A percentile compares a stretch with the other conserved stretches of the same genome.
These are phyloP conservation scores for Tylopilus subfusipes DNA, from an alignment of 768 basidiomycete genomes.

Conservation along the genomic window DNA sequence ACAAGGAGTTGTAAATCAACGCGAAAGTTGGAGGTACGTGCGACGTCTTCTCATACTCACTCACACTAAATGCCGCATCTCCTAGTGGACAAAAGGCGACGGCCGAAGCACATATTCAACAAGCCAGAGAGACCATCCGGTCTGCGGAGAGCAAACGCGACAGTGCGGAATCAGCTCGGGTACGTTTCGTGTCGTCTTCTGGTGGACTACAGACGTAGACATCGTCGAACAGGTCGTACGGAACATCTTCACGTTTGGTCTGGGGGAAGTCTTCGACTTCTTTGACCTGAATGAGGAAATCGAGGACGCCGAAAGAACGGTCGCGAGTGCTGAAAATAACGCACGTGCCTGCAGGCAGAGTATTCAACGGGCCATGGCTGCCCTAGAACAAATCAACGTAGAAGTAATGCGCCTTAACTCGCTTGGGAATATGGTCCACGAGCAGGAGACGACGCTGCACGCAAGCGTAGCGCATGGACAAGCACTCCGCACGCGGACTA, in stretches of 20 bases:
- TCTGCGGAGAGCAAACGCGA: conserved; percentile 13
- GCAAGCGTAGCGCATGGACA: conserved; percentile 6
- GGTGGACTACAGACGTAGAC: neutral
- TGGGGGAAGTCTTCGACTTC: conserved; percentile 15
- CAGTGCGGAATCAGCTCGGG: conserved; percentile 14
- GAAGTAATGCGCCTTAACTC: conserved; percentile 2
- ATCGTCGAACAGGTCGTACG: conserved; percentile 6
- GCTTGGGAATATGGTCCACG: neutral
- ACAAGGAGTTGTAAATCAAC: neutral
- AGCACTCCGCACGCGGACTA: conserved; percentile 9
- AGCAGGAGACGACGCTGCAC: conserved; percentile 6
- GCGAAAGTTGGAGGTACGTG: conserved; percentile 9
- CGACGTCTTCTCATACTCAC: neutral
- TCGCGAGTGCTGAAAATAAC: conserved; percentile 6
- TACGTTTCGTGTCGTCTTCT: neutral
- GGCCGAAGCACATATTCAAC: conserved; percentile 1
- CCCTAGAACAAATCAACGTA: neutral
- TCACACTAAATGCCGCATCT: neutral
- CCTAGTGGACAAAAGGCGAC: conserved; percentile 1
- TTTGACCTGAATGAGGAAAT: conserved; percentile 18
- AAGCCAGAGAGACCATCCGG: conserved; percentile 12
- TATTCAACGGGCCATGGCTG: conserved; percentile 5
- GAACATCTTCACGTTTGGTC: conserved; percentile 12
- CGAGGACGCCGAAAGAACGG: conserved; percentile 1
- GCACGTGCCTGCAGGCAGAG: conserved; percentile 3